Percentiles rank a stretch among this genome's conserved stretches.
These are phyloP conservation scores for Biscogniauxia sp. DNA, from an alignment of 2,329 filamentous ascomycete genomes.

Conservation along the genomic window DNA sequence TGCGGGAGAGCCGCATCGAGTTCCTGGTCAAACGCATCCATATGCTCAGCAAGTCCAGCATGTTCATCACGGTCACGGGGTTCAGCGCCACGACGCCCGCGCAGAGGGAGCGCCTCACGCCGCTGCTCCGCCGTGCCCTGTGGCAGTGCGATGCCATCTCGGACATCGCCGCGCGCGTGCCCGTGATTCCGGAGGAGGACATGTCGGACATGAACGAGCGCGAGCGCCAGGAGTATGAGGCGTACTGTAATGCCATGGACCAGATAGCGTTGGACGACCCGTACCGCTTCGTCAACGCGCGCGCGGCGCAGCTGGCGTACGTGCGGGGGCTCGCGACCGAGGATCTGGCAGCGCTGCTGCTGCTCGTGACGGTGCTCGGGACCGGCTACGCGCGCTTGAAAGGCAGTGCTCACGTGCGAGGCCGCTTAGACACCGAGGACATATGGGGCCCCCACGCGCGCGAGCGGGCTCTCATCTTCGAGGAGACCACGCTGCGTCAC, in stretches of 20 bases:
- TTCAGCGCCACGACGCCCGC: constrained; percentile 9
- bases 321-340: constrained; percentile 18
- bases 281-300: constrained; percentile 3
- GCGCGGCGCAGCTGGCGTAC: constrained; percentile 22
- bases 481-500: constrained; percentile 29
- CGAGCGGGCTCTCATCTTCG: constrained; percentile 11
- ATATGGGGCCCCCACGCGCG: too few relatives aligned
- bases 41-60: too few relatives aligned
- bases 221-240: neutral
- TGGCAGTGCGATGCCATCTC: constrained; percentile 27
- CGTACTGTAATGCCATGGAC: constrained; percentile 4
- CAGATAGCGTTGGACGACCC: constrained; percentile 13
- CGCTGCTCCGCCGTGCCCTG: constrained; percentile 19
- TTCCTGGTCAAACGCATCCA: constrained; percentile 2
- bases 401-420: too few relatives aligned
- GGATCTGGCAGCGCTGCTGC: constrained; percentile 24
- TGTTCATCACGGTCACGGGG: constrained; percentile 7
- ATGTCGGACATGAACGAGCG: constrained; percentile 6
- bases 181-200: neutral
- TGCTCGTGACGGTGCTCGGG: constrained; percentile 14
- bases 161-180: constrained; percentile 26
- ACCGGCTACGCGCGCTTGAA: neutral
- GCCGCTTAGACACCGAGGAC: too few relatives aligned
- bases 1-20: constrained; percentile 17
- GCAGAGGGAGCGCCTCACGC: constrained; percentile 9